Evolutionary conservation across 1,139 yeast species (phyloP), one percentile per base, ranked within the genome.

Genomic region (Pichia sp.): DNA sequence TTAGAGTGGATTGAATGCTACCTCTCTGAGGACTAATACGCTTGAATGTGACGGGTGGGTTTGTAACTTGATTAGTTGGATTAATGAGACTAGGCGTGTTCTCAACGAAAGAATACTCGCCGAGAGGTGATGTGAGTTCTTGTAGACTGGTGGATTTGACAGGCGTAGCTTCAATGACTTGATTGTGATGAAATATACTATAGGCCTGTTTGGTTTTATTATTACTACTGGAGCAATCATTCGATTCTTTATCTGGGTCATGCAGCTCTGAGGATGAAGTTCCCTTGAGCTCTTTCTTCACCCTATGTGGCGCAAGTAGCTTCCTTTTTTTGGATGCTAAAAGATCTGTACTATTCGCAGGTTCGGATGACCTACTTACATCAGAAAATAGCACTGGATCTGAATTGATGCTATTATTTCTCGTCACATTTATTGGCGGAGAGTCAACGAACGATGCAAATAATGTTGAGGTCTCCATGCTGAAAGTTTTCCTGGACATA

Each of bases 401-500:
- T 8, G 6, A 13, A 7, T 13, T 12, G 11, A 6, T 8, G 14
- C 7, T 14, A 14, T 13, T 13, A 12, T 10, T 12, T 25, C 7
- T 13, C 13, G 10, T 25, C 13, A 15, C 6, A 9, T 12, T 25
- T 20, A 22, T 4, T 11, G 27, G 10, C 21, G 6, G 4, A 18
- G 27, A 16, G 16, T 16, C 19, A 15, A 16, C 13, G 17, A 11
- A n/a, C n/a, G n/a, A n/a, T n/a, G n/a, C n/a, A 6, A 18, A 13
- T 16, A 15, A 15, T 3, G 20, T 16, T 4, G 45, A 42, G 27
- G 45, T 47, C 3, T 45, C 40, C 59, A 57, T 55, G 27, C 52
- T 55, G 36, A 57, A 55, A 6, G 57, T 51, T 35, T 54, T 56
- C 29, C 46, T 49, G 4, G 53, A 51, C 14, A 52, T 32, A 27